These are phyloP conservation scores for Pythium rishiriense DNA, from an alignment of 352 stramenopile genomes.

Conservation along the genomic window DNA sequence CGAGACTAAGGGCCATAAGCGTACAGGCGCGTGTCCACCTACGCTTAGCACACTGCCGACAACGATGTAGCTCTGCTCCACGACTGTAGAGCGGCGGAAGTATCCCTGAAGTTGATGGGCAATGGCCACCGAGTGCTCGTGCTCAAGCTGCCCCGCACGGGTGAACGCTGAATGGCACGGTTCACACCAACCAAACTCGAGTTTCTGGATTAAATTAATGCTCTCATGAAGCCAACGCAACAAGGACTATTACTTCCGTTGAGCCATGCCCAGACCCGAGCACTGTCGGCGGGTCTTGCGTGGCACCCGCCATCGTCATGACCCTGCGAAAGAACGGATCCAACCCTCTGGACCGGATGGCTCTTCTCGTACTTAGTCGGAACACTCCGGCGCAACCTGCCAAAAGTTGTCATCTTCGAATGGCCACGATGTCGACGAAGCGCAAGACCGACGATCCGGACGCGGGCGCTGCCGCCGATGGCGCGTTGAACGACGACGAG, in stretches of 20 bases:
- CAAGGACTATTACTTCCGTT: not conserved
- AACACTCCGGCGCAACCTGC: not conserved
- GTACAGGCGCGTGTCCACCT: not conserved
- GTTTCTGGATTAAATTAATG: slow-evolving; percentile 18
- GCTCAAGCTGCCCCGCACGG: not conserved
- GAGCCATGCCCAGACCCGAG: no score
- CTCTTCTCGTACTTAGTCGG: slow-evolving; percentile 28
- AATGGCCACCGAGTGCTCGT: not conserved
- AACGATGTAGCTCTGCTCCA: not conserved
- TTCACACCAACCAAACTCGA: not conserved
- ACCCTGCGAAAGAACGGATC: no score
- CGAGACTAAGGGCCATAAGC: slow-evolving; percentile 36
- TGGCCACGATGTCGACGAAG: slow-evolving; percentile 47
- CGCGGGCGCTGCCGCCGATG: slow-evolving; percentile 16
- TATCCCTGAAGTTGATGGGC: not conserved
- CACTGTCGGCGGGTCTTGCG: no score
- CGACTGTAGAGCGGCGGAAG: not conserved
- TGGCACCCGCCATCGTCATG: no score
- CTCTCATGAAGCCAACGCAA: slow-evolving; percentile 9
- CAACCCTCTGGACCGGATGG: not conserved
- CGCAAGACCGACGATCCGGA: slow-evolving; percentile 38
- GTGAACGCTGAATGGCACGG: not conserved
- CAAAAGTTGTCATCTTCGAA: slow-evolving; percentile 15
- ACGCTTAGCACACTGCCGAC: not conserved
- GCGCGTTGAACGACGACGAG: slow-evolving; percentile 27